Percentiles rank a stretch among this genome's conserved stretches.
Conservation (phyloP, 768 basidiomycete genomes). For the Ramaria sp. region DNA sequence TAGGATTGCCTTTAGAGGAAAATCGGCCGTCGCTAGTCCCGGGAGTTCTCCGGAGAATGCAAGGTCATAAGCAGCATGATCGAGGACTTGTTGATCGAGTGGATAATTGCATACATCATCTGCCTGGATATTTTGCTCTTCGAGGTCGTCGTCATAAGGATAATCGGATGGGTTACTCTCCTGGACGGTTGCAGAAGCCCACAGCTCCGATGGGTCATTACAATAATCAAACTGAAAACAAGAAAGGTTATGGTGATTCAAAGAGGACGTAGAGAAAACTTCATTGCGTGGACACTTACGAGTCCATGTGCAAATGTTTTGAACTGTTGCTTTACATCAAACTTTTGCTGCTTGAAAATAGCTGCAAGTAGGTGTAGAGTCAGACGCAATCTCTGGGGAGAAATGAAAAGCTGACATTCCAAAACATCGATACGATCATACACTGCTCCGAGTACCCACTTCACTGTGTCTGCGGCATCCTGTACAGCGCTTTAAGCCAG, state of each 20-base stretch:
- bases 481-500: conserved; percentile 5
- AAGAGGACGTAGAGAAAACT: neutral
- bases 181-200: conserved; percentile 7
- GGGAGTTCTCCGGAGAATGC: neutral
- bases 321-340: conserved; percentile 12
- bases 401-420: conserved; percentile 3
- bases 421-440: conserved; percentile 16
- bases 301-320: conserved; percentile 7
- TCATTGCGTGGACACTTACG: conserved; percentile 7
- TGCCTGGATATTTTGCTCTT: conserved; percentile 12
- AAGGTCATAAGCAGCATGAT: conserved; percentile 14
- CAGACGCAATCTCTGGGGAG: too few species aligned
- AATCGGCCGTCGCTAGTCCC: neutral
- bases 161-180: conserved; percentile 11
- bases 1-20: conserved; percentile 5
- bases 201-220: neutral
- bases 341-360: neutral
- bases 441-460: conserved; percentile 7
- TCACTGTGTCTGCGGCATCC: neutral
- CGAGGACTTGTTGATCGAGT: conserved; percentile 11
- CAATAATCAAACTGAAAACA: neutral
- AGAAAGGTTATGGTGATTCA: neutral
- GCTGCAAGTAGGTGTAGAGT: neutral
- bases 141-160: conserved; percentile 13
- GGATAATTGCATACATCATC: conserved; percentile 17